These are phyloP conservation scores for Fraxinus ornus DNA, from an alignment of 305 asterid species.

Conservation along the genomic window DNA sequence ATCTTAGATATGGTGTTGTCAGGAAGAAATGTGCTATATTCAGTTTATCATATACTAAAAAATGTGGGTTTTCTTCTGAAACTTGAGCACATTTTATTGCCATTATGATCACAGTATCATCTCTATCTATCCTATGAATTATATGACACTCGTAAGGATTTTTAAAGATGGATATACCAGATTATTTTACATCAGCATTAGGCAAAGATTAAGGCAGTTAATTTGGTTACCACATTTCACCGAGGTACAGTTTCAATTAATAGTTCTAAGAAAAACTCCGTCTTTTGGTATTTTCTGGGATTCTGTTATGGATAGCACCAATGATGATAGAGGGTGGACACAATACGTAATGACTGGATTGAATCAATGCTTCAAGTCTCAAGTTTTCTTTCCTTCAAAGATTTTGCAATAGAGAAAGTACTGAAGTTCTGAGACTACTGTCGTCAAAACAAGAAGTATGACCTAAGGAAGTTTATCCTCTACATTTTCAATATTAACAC, in stretches of 20 bases:
- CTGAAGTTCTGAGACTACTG: neutral
- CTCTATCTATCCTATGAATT: neutral
- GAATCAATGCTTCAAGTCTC: conserved; percentile 19
- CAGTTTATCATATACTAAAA: neutral
- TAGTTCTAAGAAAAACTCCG: neutral
- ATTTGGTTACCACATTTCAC: neutral
- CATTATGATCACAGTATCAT: neutral
- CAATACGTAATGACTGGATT: neutral
- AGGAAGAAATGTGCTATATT: neutral
- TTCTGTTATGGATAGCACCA: neutral
- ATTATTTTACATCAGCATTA: neutral
- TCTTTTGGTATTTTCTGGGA: neutral
- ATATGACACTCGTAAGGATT: neutral
- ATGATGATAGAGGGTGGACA: neutral
- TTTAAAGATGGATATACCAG: neutral
- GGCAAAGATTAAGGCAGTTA: neutral
- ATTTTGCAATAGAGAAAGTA: conserved; percentile 12
- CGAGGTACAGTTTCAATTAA: neutral
- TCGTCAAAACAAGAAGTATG: neutral
- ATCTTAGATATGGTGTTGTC: neutral
- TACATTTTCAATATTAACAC: neutral
- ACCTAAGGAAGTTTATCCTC: neutral
- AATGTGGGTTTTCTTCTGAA: neutral
- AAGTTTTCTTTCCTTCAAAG: conserved; percentile 21
- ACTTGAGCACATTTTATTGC: neutral